phyloP scores from a whole-genome alignment of 129 eudicot species.

The Daucus carota region DNA sequence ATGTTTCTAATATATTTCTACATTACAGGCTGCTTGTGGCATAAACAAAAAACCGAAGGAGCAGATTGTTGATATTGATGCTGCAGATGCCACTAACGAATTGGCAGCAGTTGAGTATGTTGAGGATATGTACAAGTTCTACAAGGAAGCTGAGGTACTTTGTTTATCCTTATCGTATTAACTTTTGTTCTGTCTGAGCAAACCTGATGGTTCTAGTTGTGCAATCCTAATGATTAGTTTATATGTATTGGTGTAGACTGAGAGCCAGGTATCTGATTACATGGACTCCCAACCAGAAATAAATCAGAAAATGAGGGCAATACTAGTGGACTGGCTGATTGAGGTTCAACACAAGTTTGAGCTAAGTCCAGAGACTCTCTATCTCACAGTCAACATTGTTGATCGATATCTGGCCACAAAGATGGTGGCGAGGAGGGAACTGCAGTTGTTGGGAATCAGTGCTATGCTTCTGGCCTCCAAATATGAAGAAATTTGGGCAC shows the following conservation, averaged over 20 bases:
- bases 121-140: constrained; percentile 75
- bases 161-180: neutral
- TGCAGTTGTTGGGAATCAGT: constrained; percentile 73
- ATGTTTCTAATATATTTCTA: neutral
- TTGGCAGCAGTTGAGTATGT: constrained; percentile 76
- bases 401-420: constrained; percentile 64
- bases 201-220: neutral
- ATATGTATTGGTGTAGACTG: constrained; percentile 36
- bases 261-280: constrained; percentile 43
- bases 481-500: constrained; percentile 98
- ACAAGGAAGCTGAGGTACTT: constrained; percentile 71
- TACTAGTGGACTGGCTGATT: constrained; percentile 73
- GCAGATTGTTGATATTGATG: constrained; percentile 65
- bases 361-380: constrained; percentile 60
- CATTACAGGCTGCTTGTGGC: constrained; percentile 59
- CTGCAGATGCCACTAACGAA: constrained; percentile 56
- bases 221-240: neutral
- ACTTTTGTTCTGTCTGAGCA: too few relatives aligned
- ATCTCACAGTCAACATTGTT: constrained; percentile 69
- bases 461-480: constrained; percentile 91
- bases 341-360: constrained; percentile 79
- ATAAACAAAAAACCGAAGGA: constrained; percentile 45
- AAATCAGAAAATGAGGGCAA: constrained; percentile 72
- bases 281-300: constrained; percentile 68
- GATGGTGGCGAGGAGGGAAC: constrained; percentile 47